phyloP scores from a whole-genome alignment of 2,329 filamentous ascomycete genomes.

The Tolypocladium album region DNA sequence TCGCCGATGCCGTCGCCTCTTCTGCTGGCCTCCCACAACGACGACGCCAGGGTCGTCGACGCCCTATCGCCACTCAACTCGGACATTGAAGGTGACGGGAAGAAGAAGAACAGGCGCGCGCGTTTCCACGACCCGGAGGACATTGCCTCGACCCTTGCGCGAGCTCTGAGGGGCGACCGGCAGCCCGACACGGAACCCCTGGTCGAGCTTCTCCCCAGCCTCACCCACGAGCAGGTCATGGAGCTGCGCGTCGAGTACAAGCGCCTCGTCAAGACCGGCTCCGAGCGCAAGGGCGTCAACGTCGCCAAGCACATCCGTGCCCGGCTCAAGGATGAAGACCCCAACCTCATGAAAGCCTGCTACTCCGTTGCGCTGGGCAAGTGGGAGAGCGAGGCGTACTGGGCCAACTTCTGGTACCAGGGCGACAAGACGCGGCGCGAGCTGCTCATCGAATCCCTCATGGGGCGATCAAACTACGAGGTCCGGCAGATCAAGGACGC shows the following conservation, averaged over 20 bases:
- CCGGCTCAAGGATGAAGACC: conserved; percentile 60
- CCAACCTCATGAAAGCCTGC: conserved; percentile 78
- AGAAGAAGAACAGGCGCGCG: conserved; percentile 45
- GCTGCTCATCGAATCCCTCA: conserved; percentile 83
- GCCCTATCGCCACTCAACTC: conserved; percentile 42
- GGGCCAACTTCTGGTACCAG: conserved; percentile 98
- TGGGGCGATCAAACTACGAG: conserved; percentile 83
- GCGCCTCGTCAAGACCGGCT: conserved; percentile 68
- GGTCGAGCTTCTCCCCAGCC: conserved; percentile 71
- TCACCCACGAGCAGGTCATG: conserved; percentile 81
- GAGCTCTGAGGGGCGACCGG: conserved; percentile 58
- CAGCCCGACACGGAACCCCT: conserved; percentile 59
- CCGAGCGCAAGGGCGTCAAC: conserved; percentile 67
- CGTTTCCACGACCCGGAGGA: conserved; percentile 78
- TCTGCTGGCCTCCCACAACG: conserved; percentile 39
- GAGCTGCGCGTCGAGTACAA: conserved; percentile 86
- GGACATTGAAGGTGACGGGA: conserved; percentile 29
- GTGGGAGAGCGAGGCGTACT: conserved; percentile 93
- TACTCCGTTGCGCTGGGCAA: conserved; percentile 82
- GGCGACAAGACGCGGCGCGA: conserved; percentile 75
- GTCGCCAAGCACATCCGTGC: conserved; percentile 76
- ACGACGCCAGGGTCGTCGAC: conserved; percentile 38
- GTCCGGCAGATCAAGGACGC: conserved; percentile 76
- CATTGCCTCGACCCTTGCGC: conserved; percentile 66
- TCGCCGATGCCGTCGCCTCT: conserved; percentile 89